Evolutionary conservation across 306 rosid species (phyloP), one percentile per base, ranked within the genome.

Genomic region (Crotalaria pallida): DNA sequence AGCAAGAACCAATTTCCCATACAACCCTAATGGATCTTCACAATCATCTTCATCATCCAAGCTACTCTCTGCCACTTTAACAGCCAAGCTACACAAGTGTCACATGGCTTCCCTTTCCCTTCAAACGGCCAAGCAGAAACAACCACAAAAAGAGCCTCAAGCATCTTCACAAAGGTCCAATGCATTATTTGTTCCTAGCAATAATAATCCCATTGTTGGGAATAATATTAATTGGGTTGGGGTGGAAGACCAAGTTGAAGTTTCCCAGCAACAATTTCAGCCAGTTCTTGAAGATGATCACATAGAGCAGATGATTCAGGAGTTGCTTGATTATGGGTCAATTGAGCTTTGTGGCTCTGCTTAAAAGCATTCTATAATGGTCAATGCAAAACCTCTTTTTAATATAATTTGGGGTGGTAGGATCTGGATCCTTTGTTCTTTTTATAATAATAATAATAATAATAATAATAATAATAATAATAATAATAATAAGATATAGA

Each of bases 241-340:
- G 0, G 33, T 36, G 2, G 74, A 66, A n/a, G 67, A 71, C 16
- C 77, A 58, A 22, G 78, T 51, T 21, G 83, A 79, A 40, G 78
- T 59, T 65, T 50, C 67, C 34, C 47, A 72, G 10, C 82, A 76
- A 29, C 79, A 76, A n/a, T 82, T 77, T 66, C 81, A 84, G 53
- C 87, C 85, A 13, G 86, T 82, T 50, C 97, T 91, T 78, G 85
- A 91, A 75, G 97, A 88, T 73, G 88, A 91, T 79, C 88, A 91
- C 73, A 84, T 91, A 0, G 96, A 91, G 80, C 96, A 91, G 53
- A 91, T 91, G 97, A 91, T 91, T 13, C 90, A 91, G 50, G 97
- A 91, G 73, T 67, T 91, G 82, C 90, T 88, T 77, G 66, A 91
- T 72, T 89, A 75, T 72, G 92, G 97, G 10, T 83, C 93, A 41